Base-by-base conservation (phyloP, 2,329 filamentous ascomycete species). In the Aspergillus ustus region DNA sequence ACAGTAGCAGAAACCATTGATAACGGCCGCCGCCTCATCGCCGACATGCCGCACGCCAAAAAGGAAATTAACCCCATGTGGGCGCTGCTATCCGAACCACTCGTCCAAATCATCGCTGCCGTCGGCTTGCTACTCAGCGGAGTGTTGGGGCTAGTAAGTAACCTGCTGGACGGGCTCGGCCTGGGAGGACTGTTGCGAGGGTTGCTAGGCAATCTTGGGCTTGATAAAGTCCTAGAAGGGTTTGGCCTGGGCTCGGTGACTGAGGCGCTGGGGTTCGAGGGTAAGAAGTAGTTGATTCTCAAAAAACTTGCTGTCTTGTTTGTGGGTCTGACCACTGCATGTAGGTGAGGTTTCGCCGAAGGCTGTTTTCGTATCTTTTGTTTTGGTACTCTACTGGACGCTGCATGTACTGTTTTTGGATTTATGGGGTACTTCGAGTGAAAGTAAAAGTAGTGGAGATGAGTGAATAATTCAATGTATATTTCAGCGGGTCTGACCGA, bases 61-160 rank as follows among this genome's bases (percentile, higher is more conserved):
- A 93, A 96, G 84, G 89, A 94, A 82, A 84, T 97, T 63, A 97
- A 93, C 80, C 93, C 93, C 9, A 86, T 97, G 29, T 96, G 93
- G 92, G 87, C 83, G 34, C 82, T 97, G 52, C 70, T 78, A 4
- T 72, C 70, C 20, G 91, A 97, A 82, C 93, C 93, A 9, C 82
- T 97, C 22, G 92, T 93, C 85, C 93, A 97, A 84, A 97, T 97
- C 73, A 85, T 97, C 52, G 92, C 92, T 7, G 93, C 91, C 13
- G 93, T 97, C 52, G 93, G 93, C 22, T 80, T 97, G 61, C 78
- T 97, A 65, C 83, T 97, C 62, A 89, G 83, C 55, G 93, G 93
- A 75, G 93, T 97, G 0, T 83, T 97, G 7, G 91, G 90, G 44
- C 85, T 97, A 0, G 91, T 97, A 20, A 92, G 92, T 60, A 89